Percentiles rank a stretch among this genome's conserved stretches.
Conservation (phyloP, 2,329 filamentous ascomycete species). For the Penicillium sp. region DNA sequence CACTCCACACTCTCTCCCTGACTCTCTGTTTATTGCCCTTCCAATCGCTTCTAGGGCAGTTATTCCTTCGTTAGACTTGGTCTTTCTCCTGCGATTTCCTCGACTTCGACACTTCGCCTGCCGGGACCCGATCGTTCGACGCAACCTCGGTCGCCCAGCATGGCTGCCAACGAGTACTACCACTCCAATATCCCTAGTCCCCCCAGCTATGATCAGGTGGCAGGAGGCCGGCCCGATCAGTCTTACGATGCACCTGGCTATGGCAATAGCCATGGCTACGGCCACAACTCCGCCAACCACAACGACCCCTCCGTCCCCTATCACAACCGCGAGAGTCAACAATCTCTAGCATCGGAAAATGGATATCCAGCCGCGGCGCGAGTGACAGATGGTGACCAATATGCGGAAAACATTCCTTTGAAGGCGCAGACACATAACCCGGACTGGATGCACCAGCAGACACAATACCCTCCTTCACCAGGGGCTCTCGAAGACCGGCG, state of each 20-base stretch:
- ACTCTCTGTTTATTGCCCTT: not conserved
- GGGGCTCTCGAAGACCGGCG: conserved; percentile 35
- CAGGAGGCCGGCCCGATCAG: conserved; percentile 37
- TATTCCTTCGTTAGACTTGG: not conserved
- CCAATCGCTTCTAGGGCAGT: not conserved
- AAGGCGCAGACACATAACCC: conserved; percentile 35
- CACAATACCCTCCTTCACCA: conserved; percentile 51
- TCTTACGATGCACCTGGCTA: conserved; percentile 24
- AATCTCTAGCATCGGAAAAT: conserved; percentile 36
- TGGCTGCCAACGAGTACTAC: conserved; percentile 69
- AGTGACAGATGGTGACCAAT: conserved; percentile 35
- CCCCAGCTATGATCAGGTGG: conserved; percentile 34
- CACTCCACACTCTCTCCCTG: conserved; percentile 1
- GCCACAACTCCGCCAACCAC: conserved; percentile 39
- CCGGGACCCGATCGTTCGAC: not conserved
- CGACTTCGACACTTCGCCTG: not conserved
- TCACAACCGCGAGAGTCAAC: conserved; percentile 38
- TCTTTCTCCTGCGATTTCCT: not conserved
- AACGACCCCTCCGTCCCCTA: conserved; percentile 41
- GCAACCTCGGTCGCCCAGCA: conserved; percentile 33
- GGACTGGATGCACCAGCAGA: conserved; percentile 46
- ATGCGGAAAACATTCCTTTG: conserved; percentile 44
- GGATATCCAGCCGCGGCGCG: conserved; percentile 33
- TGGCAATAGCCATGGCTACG: conserved; percentile 19
- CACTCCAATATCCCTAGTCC: conserved; percentile 41